Evolutionary conservation across 2,329 filamentous ascomycete species (phyloP).

Genomic region (Aspergillus aculeatus): DNA sequence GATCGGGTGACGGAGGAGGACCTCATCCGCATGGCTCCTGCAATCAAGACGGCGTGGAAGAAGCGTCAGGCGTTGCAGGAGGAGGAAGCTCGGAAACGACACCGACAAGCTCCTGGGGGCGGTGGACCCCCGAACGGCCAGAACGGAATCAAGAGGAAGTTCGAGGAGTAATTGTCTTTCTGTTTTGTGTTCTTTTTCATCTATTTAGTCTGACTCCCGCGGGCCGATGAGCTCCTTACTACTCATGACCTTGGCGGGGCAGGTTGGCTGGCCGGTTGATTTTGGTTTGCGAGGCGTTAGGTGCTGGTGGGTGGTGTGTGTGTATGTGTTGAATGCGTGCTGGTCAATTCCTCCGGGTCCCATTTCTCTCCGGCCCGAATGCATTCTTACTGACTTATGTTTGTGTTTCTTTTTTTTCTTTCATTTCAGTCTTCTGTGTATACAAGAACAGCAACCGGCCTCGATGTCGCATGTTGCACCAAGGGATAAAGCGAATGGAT

Average conservation of each 20-base stretch:
- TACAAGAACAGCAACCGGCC: not conserved
- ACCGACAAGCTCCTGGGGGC: slow-evolving; percentile 24
- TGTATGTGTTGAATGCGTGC: not conserved
- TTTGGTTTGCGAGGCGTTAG: slow-evolving; percentile 21
- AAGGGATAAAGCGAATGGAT: not conserved
- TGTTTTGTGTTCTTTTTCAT: not conserved
- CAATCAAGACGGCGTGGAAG: slow-evolving; percentile 82
- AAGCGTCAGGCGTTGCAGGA: slow-evolving; percentile 49
- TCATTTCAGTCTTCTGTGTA: not conserved
- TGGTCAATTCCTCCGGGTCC: not conserved
- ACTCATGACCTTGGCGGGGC: not conserved
- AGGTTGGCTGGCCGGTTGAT: not conserved
- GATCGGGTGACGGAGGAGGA: slow-evolving; percentile 83
- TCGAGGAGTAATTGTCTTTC: slow-evolving; percentile 33
- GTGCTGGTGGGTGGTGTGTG: slow-evolving; percentile 10
- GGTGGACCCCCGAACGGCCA: slow-evolving; percentile 29
- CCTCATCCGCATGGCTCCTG: slow-evolving; percentile 65
- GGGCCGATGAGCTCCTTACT: not conserved
- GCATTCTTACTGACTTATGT: not conserved
- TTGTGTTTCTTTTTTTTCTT: not conserved
- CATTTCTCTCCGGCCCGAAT: not conserved
- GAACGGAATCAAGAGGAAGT: slow-evolving; percentile 43
- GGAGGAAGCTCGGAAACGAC: slow-evolving; percentile 27
- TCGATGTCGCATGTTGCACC: not conserved
- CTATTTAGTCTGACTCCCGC: not conserved